Percentiles rank a stretch among this genome's conserved stretches.
These are phyloP conservation scores for Chaetomidium leptoderma DNA, from an alignment of 495 filamentous ascomycete species.

Conservation along the genomic window DNA sequence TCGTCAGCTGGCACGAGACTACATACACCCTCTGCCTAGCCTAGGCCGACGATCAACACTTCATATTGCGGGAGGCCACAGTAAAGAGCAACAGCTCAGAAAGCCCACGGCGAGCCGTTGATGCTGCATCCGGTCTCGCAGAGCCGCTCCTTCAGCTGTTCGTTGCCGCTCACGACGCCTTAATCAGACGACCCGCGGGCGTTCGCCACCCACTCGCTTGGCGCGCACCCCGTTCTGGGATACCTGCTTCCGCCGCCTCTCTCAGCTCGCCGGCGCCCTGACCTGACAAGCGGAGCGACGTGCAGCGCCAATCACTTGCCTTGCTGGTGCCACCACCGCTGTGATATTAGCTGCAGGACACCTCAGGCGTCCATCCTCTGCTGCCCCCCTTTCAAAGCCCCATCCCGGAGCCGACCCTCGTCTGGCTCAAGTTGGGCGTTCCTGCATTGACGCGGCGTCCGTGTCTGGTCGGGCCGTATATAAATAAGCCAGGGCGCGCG, in stretches of 20 bases:
- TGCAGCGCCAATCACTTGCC: constrained; percentile 32
- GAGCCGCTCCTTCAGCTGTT: constrained; percentile 14
- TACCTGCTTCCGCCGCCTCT: constrained; percentile 12
- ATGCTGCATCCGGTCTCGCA: constrained; percentile 23
- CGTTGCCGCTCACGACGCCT: constrained; percentile 25
- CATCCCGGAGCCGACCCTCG: constrained; percentile 19
- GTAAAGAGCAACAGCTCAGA: constrained; percentile 5
- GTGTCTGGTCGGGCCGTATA: constrained; percentile 33
- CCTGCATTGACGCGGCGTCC: constrained; percentile 35
- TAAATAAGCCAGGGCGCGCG: constrained; percentile 47
- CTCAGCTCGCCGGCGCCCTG: constrained; percentile 22
- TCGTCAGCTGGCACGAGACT: constrained; percentile 30
- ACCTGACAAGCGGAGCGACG: constrained; percentile 20
- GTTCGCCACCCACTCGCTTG: constrained; percentile 25
- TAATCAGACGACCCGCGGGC: constrained; percentile 23
- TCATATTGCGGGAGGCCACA: constrained; percentile 35
- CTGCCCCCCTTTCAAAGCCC: constrained; percentile 22
- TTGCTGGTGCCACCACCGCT: constrained; percentile 29
- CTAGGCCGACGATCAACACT: constrained; percentile 25
- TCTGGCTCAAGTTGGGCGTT: constrained; percentile 24
- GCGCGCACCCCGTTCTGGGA: not conserved
- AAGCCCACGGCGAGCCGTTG: constrained; percentile 16
- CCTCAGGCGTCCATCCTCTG: constrained; percentile 13
- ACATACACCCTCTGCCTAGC: constrained; percentile 10
- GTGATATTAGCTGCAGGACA: constrained; percentile 31